These are phyloP conservation scores for Phytophthora citrophthora DNA, from an alignment of 352 stramenopile genomes.

Conservation along the genomic window DNA sequence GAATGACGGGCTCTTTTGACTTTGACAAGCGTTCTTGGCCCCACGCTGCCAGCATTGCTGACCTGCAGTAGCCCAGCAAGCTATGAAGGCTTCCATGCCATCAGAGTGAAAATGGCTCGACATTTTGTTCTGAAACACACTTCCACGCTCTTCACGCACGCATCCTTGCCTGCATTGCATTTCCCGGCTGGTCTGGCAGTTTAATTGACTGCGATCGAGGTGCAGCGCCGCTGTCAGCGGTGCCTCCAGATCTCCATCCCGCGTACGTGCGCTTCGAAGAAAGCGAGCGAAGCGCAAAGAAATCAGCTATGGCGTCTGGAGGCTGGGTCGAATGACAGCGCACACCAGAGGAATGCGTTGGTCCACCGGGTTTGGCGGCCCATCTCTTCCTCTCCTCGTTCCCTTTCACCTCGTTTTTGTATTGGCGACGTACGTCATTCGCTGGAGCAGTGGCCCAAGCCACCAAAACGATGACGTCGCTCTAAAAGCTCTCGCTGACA, in stretches of 20 bases:
- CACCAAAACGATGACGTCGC: conserved; percentile 30
- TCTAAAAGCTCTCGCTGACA: conserved; percentile 13
- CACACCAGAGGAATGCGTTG: conserved; percentile 21
- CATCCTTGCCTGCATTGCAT: not conserved
- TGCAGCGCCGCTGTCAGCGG: not conserved
- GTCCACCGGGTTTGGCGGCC: conserved; percentile 11
- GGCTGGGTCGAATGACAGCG: conserved; percentile 4
- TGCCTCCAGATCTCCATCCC: conserved; percentile 6
- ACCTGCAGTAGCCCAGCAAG: not conserved
- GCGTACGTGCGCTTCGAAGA: conserved; percentile 20
- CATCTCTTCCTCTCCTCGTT: conserved; percentile 4
- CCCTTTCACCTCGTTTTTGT: conserved; percentile 7
- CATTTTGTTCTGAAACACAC: not conserved
- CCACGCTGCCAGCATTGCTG: not conserved
- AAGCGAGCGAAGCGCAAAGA: conserved; percentile 29
- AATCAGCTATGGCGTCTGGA: conserved; percentile 15
- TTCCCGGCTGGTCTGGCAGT: not conserved
- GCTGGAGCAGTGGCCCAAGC: not conserved
- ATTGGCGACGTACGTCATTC: conserved; percentile 19
- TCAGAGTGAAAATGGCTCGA: not conserved
- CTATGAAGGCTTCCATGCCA: not conserved
- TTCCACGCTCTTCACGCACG: not conserved
- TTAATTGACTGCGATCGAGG: not conserved
- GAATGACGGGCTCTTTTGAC: not conserved
- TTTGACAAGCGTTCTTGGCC: conserved; percentile 10